Percentiles rank a stretch among this genome's conserved stretches.
Evolutionary conservation across 331 rosid species (phyloP).

Genomic region (Quercus phellos): DNA sequence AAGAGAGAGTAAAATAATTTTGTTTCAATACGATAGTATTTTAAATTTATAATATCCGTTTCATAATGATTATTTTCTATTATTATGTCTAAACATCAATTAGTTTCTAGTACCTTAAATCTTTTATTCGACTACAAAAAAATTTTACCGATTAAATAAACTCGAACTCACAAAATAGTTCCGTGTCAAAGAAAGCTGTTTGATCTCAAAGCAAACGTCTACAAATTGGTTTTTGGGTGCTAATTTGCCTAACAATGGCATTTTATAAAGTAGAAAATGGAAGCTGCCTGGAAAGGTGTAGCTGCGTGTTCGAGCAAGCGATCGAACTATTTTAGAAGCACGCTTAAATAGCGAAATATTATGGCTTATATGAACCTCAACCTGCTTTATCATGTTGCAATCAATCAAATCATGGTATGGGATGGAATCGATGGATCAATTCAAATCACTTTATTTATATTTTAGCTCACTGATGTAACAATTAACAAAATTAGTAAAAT

Average conservation of each 20-base stretch:
- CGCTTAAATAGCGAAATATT: background rate
- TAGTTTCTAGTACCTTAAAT: rapidly evolving
- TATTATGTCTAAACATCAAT: too few species aligned
- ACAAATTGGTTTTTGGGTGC: background rate
- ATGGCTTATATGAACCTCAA: background rate
- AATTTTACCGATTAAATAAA: rapidly evolving
- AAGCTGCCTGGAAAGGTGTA: background rate
- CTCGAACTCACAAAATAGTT: too few species aligned
- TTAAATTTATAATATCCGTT: rapidly evolving
- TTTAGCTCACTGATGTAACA: too few species aligned
- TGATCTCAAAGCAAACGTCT: background rate
- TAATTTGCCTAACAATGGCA: background rate
- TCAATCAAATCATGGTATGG: background rate
- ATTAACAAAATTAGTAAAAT: too few species aligned
- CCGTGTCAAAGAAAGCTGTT: background rate
- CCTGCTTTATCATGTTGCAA: background rate
- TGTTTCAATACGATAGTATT: too few species aligned
- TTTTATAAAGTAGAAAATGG: background rate
- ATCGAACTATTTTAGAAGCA: background rate
- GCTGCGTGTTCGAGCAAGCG: background rate
- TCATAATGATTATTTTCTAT: too few species aligned
- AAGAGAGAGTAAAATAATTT: too few species aligned
- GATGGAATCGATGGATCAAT: too few species aligned
- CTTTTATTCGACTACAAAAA: rapidly evolving
- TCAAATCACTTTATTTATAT: too few species aligned